Percentiles rank a stretch among this genome's conserved stretches.
Conservation (phyloP, 495 filamentous ascomycete species). For the Bacidia gigantensis region DNA sequence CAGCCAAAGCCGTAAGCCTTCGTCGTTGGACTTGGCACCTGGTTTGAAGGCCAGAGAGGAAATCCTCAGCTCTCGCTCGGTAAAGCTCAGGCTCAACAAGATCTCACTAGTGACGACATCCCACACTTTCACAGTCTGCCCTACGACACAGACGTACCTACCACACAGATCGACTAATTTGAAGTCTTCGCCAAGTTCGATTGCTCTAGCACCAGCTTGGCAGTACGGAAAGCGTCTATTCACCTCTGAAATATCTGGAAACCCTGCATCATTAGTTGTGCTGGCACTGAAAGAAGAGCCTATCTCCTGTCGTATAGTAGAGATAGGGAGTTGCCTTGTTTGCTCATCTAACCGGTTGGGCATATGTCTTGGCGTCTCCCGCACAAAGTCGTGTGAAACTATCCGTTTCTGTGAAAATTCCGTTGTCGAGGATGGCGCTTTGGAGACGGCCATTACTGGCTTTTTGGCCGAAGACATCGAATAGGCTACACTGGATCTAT, state of each 20-base stretch:
- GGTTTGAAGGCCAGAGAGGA: constrained; percentile 79
- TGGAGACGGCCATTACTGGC: no score
- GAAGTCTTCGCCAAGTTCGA: constrained; percentile 72
- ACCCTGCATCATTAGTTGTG: constrained; percentile 21
- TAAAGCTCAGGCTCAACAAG: constrained; percentile 65
- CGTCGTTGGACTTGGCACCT: constrained; percentile 53
- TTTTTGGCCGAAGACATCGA: background rate
- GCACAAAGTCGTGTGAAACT: background rate
- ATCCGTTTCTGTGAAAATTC: background rate
- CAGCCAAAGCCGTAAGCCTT: constrained; percentile 78
- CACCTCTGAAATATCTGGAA: constrained; percentile 70
- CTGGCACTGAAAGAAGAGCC: background rate
- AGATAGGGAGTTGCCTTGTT: background rate
- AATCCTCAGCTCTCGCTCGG: constrained; percentile 59
- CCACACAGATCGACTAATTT: constrained; percentile 77
- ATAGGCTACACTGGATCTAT: background rate
- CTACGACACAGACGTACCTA: constrained; percentile 72
- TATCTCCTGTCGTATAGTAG: constrained; percentile 10
- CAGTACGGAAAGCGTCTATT: constrained; percentile 72
- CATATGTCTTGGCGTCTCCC: background rate
- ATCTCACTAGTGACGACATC: constrained; percentile 67
- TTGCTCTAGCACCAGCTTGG: constrained; percentile 54
- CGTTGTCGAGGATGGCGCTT: background rate
- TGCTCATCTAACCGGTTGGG: background rate
- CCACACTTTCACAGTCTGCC: constrained; percentile 76